Evolutionary conservation across 768 basidiomycete species (phyloP), one percentile per base, ranked within the genome.

Genomic region (Termitomyces sp.): DNA sequence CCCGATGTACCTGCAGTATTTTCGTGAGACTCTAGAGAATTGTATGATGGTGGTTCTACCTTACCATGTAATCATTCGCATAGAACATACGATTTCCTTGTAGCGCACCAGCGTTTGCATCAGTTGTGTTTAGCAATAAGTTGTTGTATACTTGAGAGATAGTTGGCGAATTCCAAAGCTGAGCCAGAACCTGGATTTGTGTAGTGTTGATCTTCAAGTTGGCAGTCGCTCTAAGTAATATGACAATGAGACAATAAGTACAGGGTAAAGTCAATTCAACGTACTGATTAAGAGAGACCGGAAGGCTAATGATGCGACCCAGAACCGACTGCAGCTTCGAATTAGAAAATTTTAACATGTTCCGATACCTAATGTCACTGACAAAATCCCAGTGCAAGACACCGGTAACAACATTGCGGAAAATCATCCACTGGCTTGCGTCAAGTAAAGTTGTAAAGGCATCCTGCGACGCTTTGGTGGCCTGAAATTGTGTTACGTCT

Each of bases 301-400:
- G 85, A 70, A 89, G 89, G 55, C 80, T 81, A 65, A 91, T 87
- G 63, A 90, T 86, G 12, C 89, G 80, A 15, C 86, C 85, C 35
- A 88, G 68, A 12, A 73, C 80, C 58, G 87, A 89, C 89, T 89
- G 42, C 2, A 20, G 7, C 8, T 54, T n/a, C 1, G 2, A 49
- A 16, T 59, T 11, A 63, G 22, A 36, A 46, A 33, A 58, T 3
- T 63, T 38, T 61, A 50, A 18, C 54, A 42, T 11, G 65, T 50
- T 50, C 13, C n/a, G 16, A 20, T 46, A 38, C 45, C 2, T 39
- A 48, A 13, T 48, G 6, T 18, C 46, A 78, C 87, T 68, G 60
- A 89, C 88, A 67, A 88, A 84, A 66, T 91, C 89, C 87, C 87
- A 91, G 67, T 89, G 88, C 50, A 86, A 67, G 18, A 84, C 79